Percentiles rank a stretch among this genome's conserved stretches.
Evolutionary conservation across 2,329 filamentous ascomycete genomes (phyloP).

Genomic region (Pseudonectria buxi): DNA sequence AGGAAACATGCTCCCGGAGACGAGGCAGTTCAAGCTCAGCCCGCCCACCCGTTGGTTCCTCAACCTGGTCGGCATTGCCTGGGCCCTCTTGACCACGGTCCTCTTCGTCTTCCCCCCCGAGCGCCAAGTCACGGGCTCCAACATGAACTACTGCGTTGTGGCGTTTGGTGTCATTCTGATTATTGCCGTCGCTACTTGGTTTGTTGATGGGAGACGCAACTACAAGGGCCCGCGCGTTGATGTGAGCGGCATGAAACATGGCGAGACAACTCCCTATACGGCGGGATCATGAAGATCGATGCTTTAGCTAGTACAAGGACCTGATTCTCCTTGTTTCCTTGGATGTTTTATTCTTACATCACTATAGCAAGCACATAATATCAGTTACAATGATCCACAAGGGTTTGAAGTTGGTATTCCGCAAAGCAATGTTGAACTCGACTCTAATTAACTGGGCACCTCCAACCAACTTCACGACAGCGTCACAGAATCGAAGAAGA

Average conservation of each 20-base stretch:
- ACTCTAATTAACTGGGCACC: too few species aligned
- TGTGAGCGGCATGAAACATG: conserved; percentile 1
- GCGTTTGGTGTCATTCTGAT: conserved; percentile 42
- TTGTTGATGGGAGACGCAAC: conserved; percentile 43
- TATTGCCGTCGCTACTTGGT: conserved; percentile 38
- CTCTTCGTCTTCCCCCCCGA: conserved; percentile 69
- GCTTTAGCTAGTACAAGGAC: too few species aligned
- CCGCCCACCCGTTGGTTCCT: conserved; percentile 30
- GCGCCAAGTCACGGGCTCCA: conserved; percentile 55
- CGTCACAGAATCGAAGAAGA: too few species aligned
- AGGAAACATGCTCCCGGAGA: conserved; percentile 56
- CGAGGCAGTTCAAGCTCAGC: conserved; percentile 30
- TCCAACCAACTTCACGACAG: too few species aligned
- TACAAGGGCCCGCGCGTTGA: conserved; percentile 32
- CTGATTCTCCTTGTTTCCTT: too few species aligned
- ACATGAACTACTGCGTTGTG: conserved; percentile 57
- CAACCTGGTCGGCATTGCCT: conserved; percentile 48
- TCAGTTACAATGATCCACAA: too few species aligned
- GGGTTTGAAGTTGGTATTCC: too few species aligned
- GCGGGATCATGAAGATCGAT: too few species aligned
- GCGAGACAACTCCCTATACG: too few species aligned
- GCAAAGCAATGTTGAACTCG: too few species aligned
- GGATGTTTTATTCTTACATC: too few species aligned
- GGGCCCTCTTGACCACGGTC: conserved; percentile 64
- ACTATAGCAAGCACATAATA: too few species aligned